Evolutionary conservation across 2,329 filamentous ascomycete species (phyloP).

Genomic region (Sporothrix globosa): DNA sequence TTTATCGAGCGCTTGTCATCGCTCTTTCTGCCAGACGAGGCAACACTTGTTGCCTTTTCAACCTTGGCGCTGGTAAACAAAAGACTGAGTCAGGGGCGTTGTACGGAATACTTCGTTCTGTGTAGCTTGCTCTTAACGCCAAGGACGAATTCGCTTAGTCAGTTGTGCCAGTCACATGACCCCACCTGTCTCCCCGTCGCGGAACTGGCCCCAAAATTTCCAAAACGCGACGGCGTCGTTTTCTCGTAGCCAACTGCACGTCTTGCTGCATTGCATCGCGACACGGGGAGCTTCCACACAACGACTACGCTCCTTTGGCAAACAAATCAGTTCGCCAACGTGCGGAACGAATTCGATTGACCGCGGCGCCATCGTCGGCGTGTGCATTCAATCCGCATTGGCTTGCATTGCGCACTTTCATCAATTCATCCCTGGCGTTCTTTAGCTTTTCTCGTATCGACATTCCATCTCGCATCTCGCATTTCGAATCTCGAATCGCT

Average conservation of each 20-base stretch:
- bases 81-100: too few relatives aligned
- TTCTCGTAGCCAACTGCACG: background rate
- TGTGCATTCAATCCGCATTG: background rate
- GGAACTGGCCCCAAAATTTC: conserved; percentile 29
- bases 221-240: conserved; percentile 29
- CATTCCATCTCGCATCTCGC: too few relatives aligned
- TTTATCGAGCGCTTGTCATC: background rate
- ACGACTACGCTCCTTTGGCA: background rate
- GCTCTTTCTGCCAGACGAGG: background rate
- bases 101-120: too few relatives aligned
- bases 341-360: background rate
- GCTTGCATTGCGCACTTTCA: background rate
- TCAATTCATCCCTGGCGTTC: background rate
- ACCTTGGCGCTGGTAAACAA: too few relatives aligned
- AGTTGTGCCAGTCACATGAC: conserved; percentile 9
- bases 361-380: background rate
- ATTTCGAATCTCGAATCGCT: too few relatives aligned
- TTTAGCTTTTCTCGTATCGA: background rate
- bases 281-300: background rate
- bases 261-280: conserved; percentile 14
- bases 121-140: too few relatives aligned
- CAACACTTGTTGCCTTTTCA: background rate
- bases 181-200: background rate
- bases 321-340: background rate
- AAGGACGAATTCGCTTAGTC: background rate